A percentile compares a stretch with the other conserved stretches of the same genome.
Conservation (phyloP, 352 stramenopile genomes). For the Pythium oligandrum region DNA sequence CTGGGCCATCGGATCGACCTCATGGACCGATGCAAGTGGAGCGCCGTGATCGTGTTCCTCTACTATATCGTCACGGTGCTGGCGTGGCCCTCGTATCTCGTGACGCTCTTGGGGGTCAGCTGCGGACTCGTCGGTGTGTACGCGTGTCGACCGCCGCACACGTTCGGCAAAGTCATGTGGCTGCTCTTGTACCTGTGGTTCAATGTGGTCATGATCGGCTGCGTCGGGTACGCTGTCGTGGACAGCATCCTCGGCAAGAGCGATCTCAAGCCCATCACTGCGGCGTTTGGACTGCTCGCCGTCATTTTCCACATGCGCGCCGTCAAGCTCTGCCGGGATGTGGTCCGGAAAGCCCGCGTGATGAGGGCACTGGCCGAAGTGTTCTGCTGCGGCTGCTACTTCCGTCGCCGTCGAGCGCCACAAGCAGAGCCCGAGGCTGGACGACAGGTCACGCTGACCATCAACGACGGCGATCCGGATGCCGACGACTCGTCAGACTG, state of each 20-base stretch:
- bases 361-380: no score
- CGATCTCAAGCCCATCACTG: neutral
- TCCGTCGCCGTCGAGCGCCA: no score
- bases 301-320: no score
- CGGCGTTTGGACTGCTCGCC: no score
- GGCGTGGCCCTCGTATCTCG: conserved; percentile 12
- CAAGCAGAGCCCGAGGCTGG: no score
- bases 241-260: conserved; percentile 2
- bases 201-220: conserved; percentile 6
- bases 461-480: no score
- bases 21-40: conserved; percentile 11
- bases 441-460: no score
- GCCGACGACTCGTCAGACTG: no score
- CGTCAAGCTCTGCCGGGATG: no score
- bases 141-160: conserved; percentile 11
- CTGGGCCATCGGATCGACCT: conserved; percentile 5
- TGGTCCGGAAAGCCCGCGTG: no score
- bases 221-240: conserved; percentile 5
- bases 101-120: conserved; percentile 6
- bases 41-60: conserved; percentile 6
- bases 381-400: no score
- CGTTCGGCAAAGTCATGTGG: conserved; percentile 8
- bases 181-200: conserved; percentile 10
- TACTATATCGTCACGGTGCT: conserved; percentile 15
- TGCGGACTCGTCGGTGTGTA: conserved; percentile 2